Percentiles rank a stretch among this genome's conserved stretches.
These are phyloP conservation scores for Arctium minus DNA, from an alignment of 129 eudicot genomes.

Conservation along the genomic window DNA sequence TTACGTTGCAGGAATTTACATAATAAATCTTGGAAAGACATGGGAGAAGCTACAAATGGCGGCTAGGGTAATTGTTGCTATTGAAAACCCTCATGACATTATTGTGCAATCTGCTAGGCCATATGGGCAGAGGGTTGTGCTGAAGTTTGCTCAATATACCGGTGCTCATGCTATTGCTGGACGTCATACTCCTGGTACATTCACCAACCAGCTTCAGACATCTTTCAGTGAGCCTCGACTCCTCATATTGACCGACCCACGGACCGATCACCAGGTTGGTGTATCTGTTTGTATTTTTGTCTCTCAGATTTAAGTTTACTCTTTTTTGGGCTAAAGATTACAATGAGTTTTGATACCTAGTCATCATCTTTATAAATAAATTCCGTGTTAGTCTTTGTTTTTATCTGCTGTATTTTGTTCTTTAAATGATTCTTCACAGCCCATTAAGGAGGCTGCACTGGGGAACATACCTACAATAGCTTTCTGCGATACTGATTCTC, in stretches of 20 bases:
- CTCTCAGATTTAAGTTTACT: neutral
- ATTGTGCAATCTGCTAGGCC: constrained; percentile 85
- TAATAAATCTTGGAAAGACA: constrained; percentile 64
- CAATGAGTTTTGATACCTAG: too few relatives aligned
- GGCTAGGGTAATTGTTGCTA: constrained; percentile 76
- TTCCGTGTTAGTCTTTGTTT: too few relatives aligned
- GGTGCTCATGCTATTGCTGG: constrained; percentile 70
- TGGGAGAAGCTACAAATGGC: constrained; percentile 84
- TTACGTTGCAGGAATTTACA: constrained; percentile 38
- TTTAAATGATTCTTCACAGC: constrained; percentile 29
- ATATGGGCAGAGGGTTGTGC: constrained; percentile 75
- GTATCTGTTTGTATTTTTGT: neutral
- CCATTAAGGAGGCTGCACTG: constrained; percentile 75
- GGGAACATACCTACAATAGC: constrained; percentile 78
- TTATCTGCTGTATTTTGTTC: neutral
- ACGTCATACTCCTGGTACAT: constrained; percentile 79
- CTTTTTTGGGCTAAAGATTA: too few relatives aligned
- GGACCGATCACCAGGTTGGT: constrained; percentile 68
- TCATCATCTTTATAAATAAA: too few relatives aligned
- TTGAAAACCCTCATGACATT: constrained; percentile 76
- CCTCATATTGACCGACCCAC: constrained; percentile 66
- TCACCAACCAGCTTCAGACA: constrained; percentile 76
- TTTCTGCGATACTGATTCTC: constrained; percentile 77
- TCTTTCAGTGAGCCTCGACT: constrained; percentile 76
- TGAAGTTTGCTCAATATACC: constrained; percentile 73